A percentile compares a stretch with the other conserved stretches of the same genome.
phyloP scores from a whole-genome alignment of 2,329 filamentous ascomycete species.

The Ophiostoma himal-ulmi region DNA sequence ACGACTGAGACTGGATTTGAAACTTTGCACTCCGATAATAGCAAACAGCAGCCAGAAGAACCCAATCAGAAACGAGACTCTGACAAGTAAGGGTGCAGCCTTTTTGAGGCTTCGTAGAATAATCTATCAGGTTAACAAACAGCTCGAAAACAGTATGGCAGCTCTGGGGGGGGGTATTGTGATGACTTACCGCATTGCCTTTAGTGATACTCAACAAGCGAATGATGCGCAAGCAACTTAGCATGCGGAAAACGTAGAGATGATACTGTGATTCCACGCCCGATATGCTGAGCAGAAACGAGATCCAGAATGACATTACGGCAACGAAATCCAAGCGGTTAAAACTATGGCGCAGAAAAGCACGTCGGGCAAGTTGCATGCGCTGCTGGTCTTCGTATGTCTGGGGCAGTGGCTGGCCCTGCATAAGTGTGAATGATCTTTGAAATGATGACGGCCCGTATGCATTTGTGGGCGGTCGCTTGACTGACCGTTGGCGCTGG shows the following conservation, averaged over 20 bases:
- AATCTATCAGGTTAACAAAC: constrained; percentile 44
- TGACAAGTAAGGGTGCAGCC: constrained; percentile 81
- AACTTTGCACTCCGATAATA: constrained; percentile 93
- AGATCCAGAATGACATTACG: constrained; percentile 91
- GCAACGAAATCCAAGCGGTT: constrained; percentile 93
- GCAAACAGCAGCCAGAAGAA: constrained; percentile 99
- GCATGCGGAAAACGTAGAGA: constrained; percentile 89
- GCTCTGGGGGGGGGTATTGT: no score
- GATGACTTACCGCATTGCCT: constrained; percentile 69
- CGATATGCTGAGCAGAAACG: constrained; percentile 66
- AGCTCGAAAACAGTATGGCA: neutral
- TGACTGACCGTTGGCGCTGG: constrained; percentile 64
- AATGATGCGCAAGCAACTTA: constrained; percentile 89
- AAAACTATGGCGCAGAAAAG: constrained; percentile 91
- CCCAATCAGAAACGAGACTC: constrained; percentile 86
- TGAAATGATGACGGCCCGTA: constrained; percentile 60
- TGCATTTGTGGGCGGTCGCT: constrained; percentile 41
- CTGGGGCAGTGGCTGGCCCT: constrained; percentile 52
- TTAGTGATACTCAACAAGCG: constrained; percentile 86
- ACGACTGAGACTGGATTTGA: constrained; percentile 74
- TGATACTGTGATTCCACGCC: constrained; percentile 64
- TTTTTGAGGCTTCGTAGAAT: constrained; percentile 94
- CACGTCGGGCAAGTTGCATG: constrained; percentile 77
- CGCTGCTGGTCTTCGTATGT: constrained; percentile 74
- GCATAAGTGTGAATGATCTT: constrained; percentile 72